Evolutionary conservation across 768 basidiomycete genomes (phyloP).

Genomic region (Hortiboletus campestris): DNA sequence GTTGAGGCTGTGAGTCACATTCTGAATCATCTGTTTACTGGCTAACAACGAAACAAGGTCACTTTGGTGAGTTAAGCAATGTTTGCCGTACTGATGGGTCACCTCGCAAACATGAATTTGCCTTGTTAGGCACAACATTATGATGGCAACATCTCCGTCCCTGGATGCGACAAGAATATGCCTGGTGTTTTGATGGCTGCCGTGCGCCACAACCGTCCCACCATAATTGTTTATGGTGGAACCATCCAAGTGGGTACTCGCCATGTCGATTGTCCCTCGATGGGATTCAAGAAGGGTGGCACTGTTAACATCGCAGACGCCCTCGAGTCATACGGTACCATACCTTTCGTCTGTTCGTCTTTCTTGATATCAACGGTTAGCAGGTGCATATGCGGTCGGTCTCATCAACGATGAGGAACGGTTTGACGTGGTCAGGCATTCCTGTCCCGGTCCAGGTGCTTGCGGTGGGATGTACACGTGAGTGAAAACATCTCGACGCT

Average conservation of each 20-base stretch:
- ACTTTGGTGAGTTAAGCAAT: slow-evolving; percentile 43
- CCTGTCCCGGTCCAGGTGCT: slow-evolving; percentile 81
- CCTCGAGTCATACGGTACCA: slow-evolving; percentile 76
- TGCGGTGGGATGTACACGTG: slow-evolving; percentile 90
- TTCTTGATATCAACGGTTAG: background rate
- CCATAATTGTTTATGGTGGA: slow-evolving; percentile 84
- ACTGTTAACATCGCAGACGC: slow-evolving; percentile 82
- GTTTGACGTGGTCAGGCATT: slow-evolving; percentile 80
- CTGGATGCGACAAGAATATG: slow-evolving; percentile 94
- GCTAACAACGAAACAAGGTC: slow-evolving; percentile 39
- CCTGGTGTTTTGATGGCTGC: slow-evolving; percentile 87
- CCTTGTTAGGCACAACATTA: slow-evolving; percentile 74
- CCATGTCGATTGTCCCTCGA: slow-evolving; percentile 76
- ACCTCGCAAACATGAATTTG: background rate
- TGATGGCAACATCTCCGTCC: slow-evolving; percentile 83
- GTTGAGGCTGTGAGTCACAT: slow-evolving; percentile 65
- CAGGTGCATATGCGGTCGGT: slow-evolving; percentile 74
- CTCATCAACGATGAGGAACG: slow-evolving; percentile 78
- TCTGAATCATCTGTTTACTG: background rate
- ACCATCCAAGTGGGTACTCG: slow-evolving; percentile 77
- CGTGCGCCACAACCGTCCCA: slow-evolving; percentile 82
- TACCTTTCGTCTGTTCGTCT: background rate
- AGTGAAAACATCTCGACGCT: slow-evolving; percentile 18
- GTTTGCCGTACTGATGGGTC: background rate
- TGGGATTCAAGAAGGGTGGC: slow-evolving; percentile 78